phyloP scores from a whole-genome alignment of 768 basidiomycete genomes.

The Podaxis sp. region DNA sequence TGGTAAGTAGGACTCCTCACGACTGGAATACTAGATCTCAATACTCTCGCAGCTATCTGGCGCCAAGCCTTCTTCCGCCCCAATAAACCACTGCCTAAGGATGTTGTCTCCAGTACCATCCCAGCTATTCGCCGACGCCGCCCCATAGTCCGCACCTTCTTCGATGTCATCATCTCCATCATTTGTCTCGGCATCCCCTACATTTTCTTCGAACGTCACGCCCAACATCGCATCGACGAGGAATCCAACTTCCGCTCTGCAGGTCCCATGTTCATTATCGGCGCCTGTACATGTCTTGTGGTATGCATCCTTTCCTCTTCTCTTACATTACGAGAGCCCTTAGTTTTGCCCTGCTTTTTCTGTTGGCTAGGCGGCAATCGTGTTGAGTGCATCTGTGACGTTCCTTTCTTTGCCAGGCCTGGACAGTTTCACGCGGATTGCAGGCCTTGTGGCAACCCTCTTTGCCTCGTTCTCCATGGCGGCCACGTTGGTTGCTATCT shows the following conservation, averaged over 20 bases:
- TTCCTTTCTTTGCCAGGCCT: slow-evolving; percentile 78
- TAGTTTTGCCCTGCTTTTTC: slow-evolving; percentile 17
- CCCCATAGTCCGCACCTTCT: slow-evolving; percentile 46
- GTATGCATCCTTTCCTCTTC: slow-evolving; percentile 38
- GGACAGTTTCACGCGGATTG: slow-evolving; percentile 60
- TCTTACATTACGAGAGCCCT: slow-evolving; percentile 13
- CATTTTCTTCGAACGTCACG: slow-evolving; percentile 60
- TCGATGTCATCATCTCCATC: slow-evolving; percentile 60
- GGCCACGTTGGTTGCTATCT: slow-evolving; percentile 66
- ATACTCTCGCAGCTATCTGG: slow-evolving; percentile 52
- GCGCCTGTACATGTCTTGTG: slow-evolving; percentile 64
- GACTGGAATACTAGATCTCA: not conserved
- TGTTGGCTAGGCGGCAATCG: slow-evolving; percentile 64
- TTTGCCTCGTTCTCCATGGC: slow-evolving; percentile 71
- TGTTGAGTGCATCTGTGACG: slow-evolving; percentile 80
- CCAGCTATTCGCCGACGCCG: slow-evolving; percentile 31
- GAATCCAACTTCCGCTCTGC: slow-evolving; percentile 54
- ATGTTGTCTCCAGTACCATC: slow-evolving; percentile 32
- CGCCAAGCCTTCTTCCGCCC: slow-evolving; percentile 71
- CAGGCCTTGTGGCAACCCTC: slow-evolving; percentile 66
- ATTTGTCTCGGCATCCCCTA: slow-evolving; percentile 81
- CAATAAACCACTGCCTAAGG: slow-evolving; percentile 61
- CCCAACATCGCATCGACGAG: slow-evolving; percentile 52
- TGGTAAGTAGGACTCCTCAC: slow-evolving; percentile 40
- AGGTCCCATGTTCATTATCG: slow-evolving; percentile 61